Percentiles rank a stretch among this genome's conserved stretches.
Conservation (phyloP, 2,329 filamentous ascomycete species). For the Akanthomyces uredinophilus region DNA sequence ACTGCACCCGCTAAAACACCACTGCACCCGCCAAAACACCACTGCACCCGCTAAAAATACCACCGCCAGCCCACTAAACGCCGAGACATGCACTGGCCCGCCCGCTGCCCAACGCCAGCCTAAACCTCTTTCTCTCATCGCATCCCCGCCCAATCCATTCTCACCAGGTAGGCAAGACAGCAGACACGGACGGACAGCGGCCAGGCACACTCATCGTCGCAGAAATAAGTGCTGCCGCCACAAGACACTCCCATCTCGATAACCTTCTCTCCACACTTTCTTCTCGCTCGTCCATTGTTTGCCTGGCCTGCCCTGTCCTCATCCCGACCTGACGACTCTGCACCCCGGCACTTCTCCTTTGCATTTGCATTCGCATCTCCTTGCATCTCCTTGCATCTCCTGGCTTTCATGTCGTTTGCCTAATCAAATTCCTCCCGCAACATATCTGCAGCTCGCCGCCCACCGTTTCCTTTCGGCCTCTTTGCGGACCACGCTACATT, state of each 20-base stretch:
- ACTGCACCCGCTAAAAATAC: neutral
- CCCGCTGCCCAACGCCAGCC: neutral
- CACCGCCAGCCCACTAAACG: neutral
- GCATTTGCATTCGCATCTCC: constrained; percentile 2
- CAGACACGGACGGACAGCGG: neutral
- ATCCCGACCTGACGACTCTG: neutral
- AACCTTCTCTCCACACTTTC: constrained; percentile 3
- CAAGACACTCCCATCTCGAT: neutral
- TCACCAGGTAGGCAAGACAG: neutral
- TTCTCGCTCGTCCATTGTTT: neutral
- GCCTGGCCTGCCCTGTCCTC: neutral
- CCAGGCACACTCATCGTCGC: too few species aligned
- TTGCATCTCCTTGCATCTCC: too few species aligned
- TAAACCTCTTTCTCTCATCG: constrained; percentile 2
- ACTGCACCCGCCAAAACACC: too few species aligned
- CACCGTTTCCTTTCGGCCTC: neutral
- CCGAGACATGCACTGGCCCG: constrained; percentile 2
- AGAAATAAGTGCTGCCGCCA: neutral
- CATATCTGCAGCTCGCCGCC: constrained; percentile 4
- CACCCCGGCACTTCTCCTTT: constrained; percentile 8
- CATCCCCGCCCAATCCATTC: constrained; percentile 3
- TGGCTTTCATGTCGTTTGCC: constrained; percentile 9
- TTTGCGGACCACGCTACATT: neutral
- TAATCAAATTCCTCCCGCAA: constrained; percentile 7
- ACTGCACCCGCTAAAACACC: too few species aligned